A percentile compares a stretch with the other conserved stretches of the same genome.
Evolutionary conservation across 2,329 filamentous ascomycete species (phyloP).

Genomic region (Pseudogymnoascus sp.): DNA sequence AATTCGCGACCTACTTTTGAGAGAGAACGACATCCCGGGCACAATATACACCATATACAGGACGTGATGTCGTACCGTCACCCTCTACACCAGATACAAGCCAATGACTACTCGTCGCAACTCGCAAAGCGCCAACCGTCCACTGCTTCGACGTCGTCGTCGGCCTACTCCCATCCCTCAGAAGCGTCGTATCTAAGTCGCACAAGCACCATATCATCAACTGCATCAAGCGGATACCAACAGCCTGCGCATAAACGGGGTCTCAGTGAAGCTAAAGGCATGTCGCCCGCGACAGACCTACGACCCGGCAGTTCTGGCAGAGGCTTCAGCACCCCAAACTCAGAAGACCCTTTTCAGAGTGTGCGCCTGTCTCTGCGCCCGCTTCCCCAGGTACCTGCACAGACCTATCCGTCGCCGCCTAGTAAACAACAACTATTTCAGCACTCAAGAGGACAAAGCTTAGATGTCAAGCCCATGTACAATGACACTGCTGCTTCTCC

Average conservation of each 20-base stretch:
- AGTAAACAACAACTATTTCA: slow-evolving; percentile 8
- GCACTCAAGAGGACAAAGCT: slow-evolving; percentile 11
- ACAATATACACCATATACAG: slow-evolving; percentile 3
- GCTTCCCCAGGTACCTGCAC: slow-evolving; percentile 57
- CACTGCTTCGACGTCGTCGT: slow-evolving; percentile 64
- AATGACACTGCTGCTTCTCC: slow-evolving; percentile 14
- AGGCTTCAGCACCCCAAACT: slow-evolving; percentile 34
- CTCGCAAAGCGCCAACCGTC: slow-evolving; percentile 54
- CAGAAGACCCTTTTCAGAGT: slow-evolving; percentile 62
- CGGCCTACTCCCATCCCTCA: slow-evolving; percentile 51
- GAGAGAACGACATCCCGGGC: neutral
- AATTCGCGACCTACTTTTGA: neutral
- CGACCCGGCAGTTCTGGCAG: slow-evolving; percentile 36
- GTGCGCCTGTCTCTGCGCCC: slow-evolving; percentile 72
- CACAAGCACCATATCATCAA: slow-evolving; percentile 66
- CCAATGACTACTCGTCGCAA: slow-evolving; percentile 36
- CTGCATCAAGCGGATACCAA: slow-evolving; percentile 55
- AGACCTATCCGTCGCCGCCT: slow-evolving; percentile 24
- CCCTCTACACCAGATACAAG: slow-evolving; percentile 51
- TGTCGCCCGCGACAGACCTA: slow-evolving; percentile 43
- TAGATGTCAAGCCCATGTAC: slow-evolving; percentile 15
- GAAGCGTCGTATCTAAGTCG: slow-evolving; percentile 48
- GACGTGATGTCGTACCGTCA: slow-evolving; percentile 50
- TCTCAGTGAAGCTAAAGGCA: slow-evolving; percentile 61
- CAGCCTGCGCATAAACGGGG: slow-evolving; percentile 61